phyloP scores from a whole-genome alignment of 2,329 filamentous ascomycete genomes.

The Emergomyces orientalis region DNA sequence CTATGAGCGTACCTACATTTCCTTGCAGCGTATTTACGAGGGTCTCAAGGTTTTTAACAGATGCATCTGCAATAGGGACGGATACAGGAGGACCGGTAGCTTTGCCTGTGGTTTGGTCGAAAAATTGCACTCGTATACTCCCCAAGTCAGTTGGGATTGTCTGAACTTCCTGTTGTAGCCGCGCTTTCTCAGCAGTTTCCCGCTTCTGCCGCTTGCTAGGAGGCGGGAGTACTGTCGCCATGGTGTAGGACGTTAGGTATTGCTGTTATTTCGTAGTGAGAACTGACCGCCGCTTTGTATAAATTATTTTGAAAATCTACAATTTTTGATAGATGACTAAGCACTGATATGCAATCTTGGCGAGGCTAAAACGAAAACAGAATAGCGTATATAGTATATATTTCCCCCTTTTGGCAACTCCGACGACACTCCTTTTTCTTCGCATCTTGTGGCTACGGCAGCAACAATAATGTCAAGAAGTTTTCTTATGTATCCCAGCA shows the following conservation, averaged over 20 bases:
- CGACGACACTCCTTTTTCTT: background rate
- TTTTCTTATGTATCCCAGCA: background rate
- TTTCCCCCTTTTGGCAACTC: background rate
- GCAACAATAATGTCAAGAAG: background rate
- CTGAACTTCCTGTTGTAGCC: conserved; percentile 66
- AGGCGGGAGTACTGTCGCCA: conserved; percentile 76
- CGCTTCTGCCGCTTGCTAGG: conserved; percentile 80
- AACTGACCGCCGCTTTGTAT: background rate
- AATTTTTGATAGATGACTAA: conserved; percentile 2
- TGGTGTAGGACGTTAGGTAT: conserved; percentile 29
- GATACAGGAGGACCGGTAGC: conserved; percentile 61
- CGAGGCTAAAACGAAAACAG: background rate
- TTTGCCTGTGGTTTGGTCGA: conserved; percentile 64
- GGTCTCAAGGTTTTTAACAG: conserved; percentile 79
- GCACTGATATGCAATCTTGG: background rate
- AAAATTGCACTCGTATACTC: conserved; percentile 76
- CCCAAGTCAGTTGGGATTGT: conserved; percentile 58
- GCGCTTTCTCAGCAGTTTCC: conserved; percentile 60
- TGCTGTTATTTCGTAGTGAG: background rate
- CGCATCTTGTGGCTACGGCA: too few species aligned
- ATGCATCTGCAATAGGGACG: conserved; percentile 74
- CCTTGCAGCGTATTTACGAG: conserved; percentile 77
- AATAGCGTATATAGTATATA: background rate
- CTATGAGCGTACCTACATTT: conserved; percentile 45
- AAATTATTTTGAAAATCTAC: background rate